phyloP scores from a whole-genome alignment of 306 rosid genomes.

The Begonia peltatifolia region DNA sequence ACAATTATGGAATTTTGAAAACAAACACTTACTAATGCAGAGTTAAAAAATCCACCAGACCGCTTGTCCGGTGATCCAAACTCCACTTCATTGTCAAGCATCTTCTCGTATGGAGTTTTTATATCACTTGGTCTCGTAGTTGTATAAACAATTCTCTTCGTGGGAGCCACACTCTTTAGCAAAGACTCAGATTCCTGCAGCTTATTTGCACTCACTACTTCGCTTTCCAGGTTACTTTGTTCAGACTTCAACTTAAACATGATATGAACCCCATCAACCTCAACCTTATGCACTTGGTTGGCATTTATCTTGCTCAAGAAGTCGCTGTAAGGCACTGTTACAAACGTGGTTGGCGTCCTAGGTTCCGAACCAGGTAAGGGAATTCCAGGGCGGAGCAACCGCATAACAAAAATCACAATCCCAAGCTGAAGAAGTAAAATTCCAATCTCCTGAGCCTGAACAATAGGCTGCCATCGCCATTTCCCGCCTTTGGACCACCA shows the following conservation, averaged over 20 bases:
- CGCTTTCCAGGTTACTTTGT: slow-evolving; percentile 30
- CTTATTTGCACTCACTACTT: slow-evolving; percentile 24
- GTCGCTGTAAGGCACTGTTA: slow-evolving; percentile 84
- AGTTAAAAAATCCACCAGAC: slow-evolving; percentile 76
- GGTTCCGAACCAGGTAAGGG: slow-evolving; percentile 86
- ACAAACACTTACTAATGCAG: slow-evolving; percentile 54
- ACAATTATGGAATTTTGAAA: too few relatives aligned
- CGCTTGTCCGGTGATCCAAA: slow-evolving; percentile 90
- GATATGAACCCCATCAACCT: slow-evolving; percentile 89
- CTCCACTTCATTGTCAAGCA: slow-evolving; percentile 92
- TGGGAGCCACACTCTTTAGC: slow-evolving; percentile 57
- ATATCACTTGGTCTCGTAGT: slow-evolving; percentile 91
- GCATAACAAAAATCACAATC: slow-evolving; percentile 61
- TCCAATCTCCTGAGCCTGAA: slow-evolving; percentile 77
- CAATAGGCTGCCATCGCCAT: slow-evolving; percentile 83
- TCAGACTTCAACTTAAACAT: slow-evolving; percentile 83
- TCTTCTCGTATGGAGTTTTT: slow-evolving; percentile 81
- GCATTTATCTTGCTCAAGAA: slow-evolving; percentile 65
- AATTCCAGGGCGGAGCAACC: slow-evolving; percentile 73
- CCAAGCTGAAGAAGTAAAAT: slow-evolving; percentile 68
- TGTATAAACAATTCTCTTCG: slow-evolving; percentile 70
- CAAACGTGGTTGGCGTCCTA: slow-evolving; percentile 43
- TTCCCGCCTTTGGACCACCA: slow-evolving; percentile 69
- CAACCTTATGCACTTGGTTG: slow-evolving; percentile 82
- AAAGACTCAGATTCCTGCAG: slow-evolving; percentile 54